Evolutionary conservation across 1,284 basidiomycete genomes (phyloP), one percentile per base, ranked within the genome.

Genomic region (Malassezia equina): DNA sequence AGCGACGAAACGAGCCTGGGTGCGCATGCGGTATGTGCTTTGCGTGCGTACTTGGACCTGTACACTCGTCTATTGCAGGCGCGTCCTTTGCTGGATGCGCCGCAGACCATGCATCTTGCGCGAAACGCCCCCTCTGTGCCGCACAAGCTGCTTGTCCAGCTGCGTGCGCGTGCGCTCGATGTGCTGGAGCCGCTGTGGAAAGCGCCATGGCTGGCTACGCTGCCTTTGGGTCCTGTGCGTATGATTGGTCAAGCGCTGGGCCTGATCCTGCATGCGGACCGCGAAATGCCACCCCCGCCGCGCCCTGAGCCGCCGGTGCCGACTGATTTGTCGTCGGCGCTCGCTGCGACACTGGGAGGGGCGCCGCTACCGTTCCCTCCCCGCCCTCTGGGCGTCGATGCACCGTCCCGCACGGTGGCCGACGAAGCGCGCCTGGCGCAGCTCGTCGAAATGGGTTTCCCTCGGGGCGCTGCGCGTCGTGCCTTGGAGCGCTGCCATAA

Each of bases 381-480:
- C 21, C 19, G 51, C 39, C 3, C 24, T 11, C 24, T 32, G 40
- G 15, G 29, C 21, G 3, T 27, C 24, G 43, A 40, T 17, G 44
- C 9, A 3, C 28, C 47, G 1, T n/a, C 24, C 39, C 52, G 25
- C 11, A 39, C 8, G 2, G n/a, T 21, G 6, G 67, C 65, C 6
- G 68, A 75, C 51, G 67, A 72, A 40, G 58, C 58, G 2, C 82
- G 84, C 27, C 82, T 95, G 43, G 81, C 82, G 46, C 85, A 89
- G 66, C 79, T 98, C 46, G 84, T 84, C 15, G 93, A 98, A 64
- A 98, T 99, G 94, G 94, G 94, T 47, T 99, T 98, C 77, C 83
- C 86, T 24, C 82, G 88, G 8, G 81, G 82, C 36, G 86, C 88
- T 4, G 87, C 86, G 1, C 85, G 88, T 67, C 82, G 83, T 52